phyloP scores from a whole-genome alignment of 345 rosid species.

The Gossypium turneri region DNA sequence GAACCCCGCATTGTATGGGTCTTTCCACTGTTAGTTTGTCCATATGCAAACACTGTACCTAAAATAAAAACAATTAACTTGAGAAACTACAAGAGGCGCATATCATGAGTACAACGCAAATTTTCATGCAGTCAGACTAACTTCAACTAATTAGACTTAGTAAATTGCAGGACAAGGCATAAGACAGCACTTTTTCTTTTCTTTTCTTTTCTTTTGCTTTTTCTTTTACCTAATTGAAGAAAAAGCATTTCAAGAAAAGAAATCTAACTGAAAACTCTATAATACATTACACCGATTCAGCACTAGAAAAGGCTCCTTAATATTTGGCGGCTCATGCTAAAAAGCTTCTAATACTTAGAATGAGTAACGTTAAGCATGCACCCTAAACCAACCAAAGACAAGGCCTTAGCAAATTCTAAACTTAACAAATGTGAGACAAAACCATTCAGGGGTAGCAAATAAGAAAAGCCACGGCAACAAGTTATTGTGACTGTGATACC shows the following conservation, averaged over 20 bases:
- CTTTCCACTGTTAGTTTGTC: conserved; percentile 95
- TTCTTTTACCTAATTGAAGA: background rate
- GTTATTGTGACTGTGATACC: background rate
- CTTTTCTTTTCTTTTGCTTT: background rate
- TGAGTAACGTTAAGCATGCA: background rate
- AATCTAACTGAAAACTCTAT: background rate
- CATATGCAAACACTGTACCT: conserved; percentile 98
- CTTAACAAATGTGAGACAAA: background rate
- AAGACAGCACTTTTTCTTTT: background rate
- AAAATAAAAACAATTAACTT: background rate
- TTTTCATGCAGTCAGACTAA: background rate
- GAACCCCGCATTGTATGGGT: conserved; percentile 97
- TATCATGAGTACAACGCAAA: background rate
- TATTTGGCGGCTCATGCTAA: background rate
- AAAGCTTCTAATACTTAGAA: background rate
- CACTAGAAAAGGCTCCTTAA: background rate
- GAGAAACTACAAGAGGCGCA: background rate
- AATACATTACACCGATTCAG: background rate
- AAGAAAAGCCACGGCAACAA: background rate
- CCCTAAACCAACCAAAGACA: background rate
- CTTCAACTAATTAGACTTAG: background rate
- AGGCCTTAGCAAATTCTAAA: background rate
- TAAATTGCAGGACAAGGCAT: background rate
- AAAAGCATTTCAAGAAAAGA: background rate
- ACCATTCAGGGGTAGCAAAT: background rate